These are phyloP conservation scores for Saccharomycopsis javanensis DNA, from an alignment of 805 yeast genomes.

Conservation along the genomic window DNA sequence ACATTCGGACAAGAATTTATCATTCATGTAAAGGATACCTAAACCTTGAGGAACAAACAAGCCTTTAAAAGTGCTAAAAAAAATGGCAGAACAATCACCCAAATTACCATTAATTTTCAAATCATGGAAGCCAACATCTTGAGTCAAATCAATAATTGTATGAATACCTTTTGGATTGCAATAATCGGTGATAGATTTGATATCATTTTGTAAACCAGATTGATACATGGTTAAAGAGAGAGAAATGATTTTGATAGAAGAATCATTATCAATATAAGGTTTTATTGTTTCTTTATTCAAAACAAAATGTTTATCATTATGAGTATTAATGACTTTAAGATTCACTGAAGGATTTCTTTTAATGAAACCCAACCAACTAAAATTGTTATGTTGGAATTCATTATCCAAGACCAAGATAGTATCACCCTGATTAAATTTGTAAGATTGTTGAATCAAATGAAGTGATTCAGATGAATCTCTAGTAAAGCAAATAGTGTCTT, in stretches of 20 bases:
- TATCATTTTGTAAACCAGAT: conserved; percentile 14
- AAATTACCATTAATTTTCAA: conserved; percentile 3
- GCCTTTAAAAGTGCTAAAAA: conserved; percentile 18
- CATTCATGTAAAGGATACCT: conserved; percentile 16
- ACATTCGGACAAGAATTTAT: conserved; percentile 1
- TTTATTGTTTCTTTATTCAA: conserved; percentile 5
- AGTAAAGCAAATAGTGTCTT: conserved; percentile 13
- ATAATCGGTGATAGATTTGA: conserved; percentile 9
- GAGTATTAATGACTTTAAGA: conserved; percentile 13
- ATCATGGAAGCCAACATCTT: conserved; percentile 15
- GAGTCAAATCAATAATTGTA: conserved; percentile 17
- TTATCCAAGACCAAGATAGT: conserved; percentile 15
- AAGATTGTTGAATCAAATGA: conserved; percentile 13
- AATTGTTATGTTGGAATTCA: conserved; percentile 18
- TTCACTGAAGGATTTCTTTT: conserved; percentile 11
- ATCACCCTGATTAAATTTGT: conserved; percentile 14
- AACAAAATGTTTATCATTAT: conserved; percentile 12
- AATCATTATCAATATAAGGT: conserved; percentile 10
- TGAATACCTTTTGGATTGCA: conserved; percentile 11
- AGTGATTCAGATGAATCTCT: conserved; percentile 18
- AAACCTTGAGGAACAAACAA: conserved; percentile 17
- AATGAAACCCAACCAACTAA: conserved; percentile 15
- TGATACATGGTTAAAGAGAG: conserved; percentile 17
- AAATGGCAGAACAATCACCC: conserved; percentile 11
- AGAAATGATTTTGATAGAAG: conserved; percentile 9